These are phyloP conservation scores for Ochromonas danica DNA, from an alignment of 108 stramenopile species.

Conservation along the genomic window DNA sequence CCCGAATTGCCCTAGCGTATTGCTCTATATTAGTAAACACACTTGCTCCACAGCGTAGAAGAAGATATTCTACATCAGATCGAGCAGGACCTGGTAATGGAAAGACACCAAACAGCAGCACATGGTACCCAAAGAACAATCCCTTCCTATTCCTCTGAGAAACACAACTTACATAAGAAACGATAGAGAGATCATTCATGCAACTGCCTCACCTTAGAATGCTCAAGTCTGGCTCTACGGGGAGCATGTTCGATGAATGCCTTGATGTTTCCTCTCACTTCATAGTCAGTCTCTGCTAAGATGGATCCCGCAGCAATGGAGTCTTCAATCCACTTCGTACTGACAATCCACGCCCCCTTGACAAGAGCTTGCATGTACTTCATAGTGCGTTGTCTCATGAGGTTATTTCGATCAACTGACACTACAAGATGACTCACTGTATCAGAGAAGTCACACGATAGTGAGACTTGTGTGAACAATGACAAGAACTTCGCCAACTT, in stretches of 20 bases:
- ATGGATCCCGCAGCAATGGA: not conserved
- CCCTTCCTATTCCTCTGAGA: not conserved
- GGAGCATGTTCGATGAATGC: not conserved
- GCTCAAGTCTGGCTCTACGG: not conserved
- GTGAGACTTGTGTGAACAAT: not conserved
- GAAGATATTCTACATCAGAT: conserved; percentile 1
- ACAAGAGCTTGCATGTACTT: conserved; percentile 21
- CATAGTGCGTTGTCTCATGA: conserved; percentile 15
- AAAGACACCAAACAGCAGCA: not conserved
- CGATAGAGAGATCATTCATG: no score
- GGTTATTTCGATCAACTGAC: not conserved
- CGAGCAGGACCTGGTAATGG: conserved; percentile 4
- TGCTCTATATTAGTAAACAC: not conserved
- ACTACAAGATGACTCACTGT: conserved; percentile 8
- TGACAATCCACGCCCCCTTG: not conserved
- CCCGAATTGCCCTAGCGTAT: not conserved
- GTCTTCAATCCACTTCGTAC: not conserved
- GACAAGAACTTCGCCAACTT: not conserved
- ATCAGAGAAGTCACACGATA: not conserved
- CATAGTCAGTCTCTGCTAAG: not conserved
- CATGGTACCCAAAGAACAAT: not conserved
- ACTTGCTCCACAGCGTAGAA: not conserved
- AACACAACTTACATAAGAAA: not conserved
- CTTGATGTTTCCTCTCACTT: conserved; percentile 4
- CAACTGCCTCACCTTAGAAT: no score